Conservation (phyloP, 2,329 filamentous ascomycete species). For the Fusarium foetens region DNA sequence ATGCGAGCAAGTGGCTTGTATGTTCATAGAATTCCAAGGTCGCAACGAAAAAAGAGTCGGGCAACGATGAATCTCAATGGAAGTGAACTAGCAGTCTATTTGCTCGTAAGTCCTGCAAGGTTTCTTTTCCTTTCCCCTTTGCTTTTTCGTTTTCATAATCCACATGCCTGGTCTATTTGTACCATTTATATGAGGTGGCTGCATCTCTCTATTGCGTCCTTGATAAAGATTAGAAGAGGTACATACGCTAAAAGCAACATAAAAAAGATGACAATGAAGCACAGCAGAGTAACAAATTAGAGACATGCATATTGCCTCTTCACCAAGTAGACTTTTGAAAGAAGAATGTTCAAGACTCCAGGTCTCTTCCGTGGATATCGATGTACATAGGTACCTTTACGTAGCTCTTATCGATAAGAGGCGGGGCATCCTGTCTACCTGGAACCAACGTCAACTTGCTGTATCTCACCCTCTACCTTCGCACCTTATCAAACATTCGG, state of each 20-base stretch:
- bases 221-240: background rate
- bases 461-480: constrained; percentile 16
- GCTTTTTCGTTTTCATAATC: background rate
- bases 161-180: background rate
- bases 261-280: background rate
- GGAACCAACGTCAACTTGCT: constrained; percentile 30
- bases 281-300: background rate
- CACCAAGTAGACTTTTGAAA: background rate
- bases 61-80: background rate
- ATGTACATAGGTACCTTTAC: background rate
- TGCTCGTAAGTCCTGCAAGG: no score
- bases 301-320: background rate
- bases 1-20: background rate
- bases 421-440: constrained; percentile 42
- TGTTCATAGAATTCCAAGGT: background rate
- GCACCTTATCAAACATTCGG: constrained; percentile 15
- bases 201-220: background rate
- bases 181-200: background rate
- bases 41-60: background rate
- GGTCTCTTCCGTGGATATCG: background rate
- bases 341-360: background rate
- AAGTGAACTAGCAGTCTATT: background rate
- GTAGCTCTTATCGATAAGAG: constrained; percentile 45
- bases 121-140: background rate
- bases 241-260: no score